Evolutionary conservation across 1,139 yeast genomes (phyloP).

Genomic region (Yarrowia galli): DNA sequence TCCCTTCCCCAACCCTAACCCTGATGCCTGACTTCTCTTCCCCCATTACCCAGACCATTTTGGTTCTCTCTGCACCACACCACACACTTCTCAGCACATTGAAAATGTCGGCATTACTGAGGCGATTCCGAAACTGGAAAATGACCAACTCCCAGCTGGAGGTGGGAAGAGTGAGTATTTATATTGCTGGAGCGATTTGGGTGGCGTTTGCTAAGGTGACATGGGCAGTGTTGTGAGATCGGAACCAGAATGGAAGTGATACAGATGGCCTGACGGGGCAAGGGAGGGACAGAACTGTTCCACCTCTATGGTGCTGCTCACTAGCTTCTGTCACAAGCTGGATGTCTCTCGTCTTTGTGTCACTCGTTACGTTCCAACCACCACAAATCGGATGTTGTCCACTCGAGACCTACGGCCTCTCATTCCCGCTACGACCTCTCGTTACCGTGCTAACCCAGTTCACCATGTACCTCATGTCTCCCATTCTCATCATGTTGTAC

Average conservation of each 20-base stretch:
- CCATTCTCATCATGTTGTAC: constrained; percentile 88
- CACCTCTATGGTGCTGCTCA: too few relatives aligned
- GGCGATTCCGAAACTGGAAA: constrained; percentile 46
- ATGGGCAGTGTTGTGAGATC: too few relatives aligned
- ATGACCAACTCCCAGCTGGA: constrained; percentile 36
- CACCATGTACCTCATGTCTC: constrained; percentile 84
- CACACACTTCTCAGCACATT: background rate
- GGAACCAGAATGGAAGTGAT: background rate
- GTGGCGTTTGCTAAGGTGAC: too few relatives aligned
- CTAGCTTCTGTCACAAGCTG: too few relatives aligned
- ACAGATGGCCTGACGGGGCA: background rate
- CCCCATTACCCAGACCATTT: background rate
- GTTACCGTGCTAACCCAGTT: constrained; percentile 55
- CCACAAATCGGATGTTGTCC: background rate
- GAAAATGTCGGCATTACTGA: constrained; percentile 6
- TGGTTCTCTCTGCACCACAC: constrained; percentile 20
- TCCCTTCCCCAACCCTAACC: constrained; percentile 15
- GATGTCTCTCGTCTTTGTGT: too few relatives aligned
- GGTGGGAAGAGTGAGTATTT: constrained; percentile 37
- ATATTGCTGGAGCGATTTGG: background rate
- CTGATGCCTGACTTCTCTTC: constrained; percentile 22
- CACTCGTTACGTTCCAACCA: too few relatives aligned
- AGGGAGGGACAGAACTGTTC: too few relatives aligned
- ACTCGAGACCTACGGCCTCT: background rate
- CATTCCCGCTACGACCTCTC: background rate